phyloP scores from a whole-genome alignment of 768 basidiomycete species.

The Lyophyllum semitale region DNA sequence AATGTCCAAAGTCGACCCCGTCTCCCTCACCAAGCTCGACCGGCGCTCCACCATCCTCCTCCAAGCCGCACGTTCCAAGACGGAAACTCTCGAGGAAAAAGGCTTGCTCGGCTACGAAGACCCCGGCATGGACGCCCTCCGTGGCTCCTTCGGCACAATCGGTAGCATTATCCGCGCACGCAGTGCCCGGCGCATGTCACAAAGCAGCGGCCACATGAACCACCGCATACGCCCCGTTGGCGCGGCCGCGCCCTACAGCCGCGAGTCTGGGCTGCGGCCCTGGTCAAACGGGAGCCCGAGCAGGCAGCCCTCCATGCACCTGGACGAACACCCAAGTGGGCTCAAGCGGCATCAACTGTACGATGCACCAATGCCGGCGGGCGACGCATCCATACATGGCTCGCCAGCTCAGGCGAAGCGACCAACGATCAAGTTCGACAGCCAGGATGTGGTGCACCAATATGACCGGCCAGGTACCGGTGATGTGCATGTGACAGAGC shows the following conservation, averaged over 20 bases:
- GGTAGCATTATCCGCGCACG: constrained; percentile 86
- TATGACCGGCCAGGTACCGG: constrained; percentile 63
- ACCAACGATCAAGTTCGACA: constrained; percentile 78
- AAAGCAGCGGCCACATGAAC: constrained; percentile 38
- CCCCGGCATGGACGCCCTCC: constrained; percentile 89
- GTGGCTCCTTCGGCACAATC: constrained; percentile 89
- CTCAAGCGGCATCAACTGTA: constrained; percentile 84
- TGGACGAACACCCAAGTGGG: constrained; percentile 36
- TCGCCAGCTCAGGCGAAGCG: constrained; percentile 39
- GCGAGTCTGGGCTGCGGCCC: constrained; percentile 19
- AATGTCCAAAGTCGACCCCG: constrained; percentile 93
- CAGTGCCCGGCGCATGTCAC: constrained; percentile 53
- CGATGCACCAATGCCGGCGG: constrained; percentile 77
- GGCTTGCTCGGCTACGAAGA: constrained; percentile 70
- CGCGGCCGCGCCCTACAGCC: constrained; percentile 35
- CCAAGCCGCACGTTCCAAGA: constrained; percentile 76
- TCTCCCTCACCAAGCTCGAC: constrained; percentile 76
- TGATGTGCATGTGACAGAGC: constrained; percentile 43
- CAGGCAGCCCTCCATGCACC: constrained; percentile 6
- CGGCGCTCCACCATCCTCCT: constrained; percentile 88
- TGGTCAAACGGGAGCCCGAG: constrained; percentile 10
- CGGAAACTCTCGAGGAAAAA: constrained; percentile 73
- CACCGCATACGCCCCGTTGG: constrained; percentile 37
- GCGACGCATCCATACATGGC: constrained; percentile 34
- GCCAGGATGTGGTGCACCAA: constrained; percentile 72